A percentile compares a stretch with the other conserved stretches of the same genome.
Conservation (phyloP, 2,329 filamentous ascomycete genomes). For the Geoglossum cookeanum region DNA sequence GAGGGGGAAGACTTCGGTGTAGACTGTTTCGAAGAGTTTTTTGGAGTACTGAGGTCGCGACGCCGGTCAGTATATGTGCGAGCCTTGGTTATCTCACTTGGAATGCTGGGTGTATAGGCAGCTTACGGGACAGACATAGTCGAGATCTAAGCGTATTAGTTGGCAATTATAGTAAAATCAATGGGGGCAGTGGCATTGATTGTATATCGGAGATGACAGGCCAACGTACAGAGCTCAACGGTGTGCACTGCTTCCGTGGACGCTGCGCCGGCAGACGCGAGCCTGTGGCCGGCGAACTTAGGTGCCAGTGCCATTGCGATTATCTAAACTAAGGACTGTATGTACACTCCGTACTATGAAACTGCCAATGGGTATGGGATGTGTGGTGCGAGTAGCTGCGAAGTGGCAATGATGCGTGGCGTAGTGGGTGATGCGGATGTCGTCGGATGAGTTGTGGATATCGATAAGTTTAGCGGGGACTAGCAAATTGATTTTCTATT, state of each 20-base stretch:
- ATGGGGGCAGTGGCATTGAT: neutral
- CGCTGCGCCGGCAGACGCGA: slow-evolving; percentile 20
- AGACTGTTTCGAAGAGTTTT: slow-evolving; percentile 62
- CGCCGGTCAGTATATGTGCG: neutral
- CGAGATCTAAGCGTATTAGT: slow-evolving; percentile 38
- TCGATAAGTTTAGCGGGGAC: too few relatives aligned
- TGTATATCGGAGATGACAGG: neutral
- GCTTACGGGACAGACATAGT: slow-evolving; percentile 65
- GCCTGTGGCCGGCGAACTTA: slow-evolving; percentile 55
- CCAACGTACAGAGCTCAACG: slow-evolving; percentile 28
- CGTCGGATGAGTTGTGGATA: neutral
- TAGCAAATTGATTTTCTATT: too few relatives aligned
- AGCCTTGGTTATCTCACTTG: neutral
- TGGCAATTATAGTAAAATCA: neutral
- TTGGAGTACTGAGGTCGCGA: slow-evolving; percentile 32
- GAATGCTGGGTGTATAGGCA: too few relatives aligned
- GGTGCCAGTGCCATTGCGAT: slow-evolving; percentile 53
- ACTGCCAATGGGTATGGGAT: neutral
- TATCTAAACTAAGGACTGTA: neutral
- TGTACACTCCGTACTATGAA: neutral
- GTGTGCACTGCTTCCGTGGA: slow-evolving; percentile 28
- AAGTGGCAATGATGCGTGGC: neutral
- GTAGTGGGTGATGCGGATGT: neutral
- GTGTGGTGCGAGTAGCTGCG: neutral
- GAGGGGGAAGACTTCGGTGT: slow-evolving; percentile 42